Evolutionary conservation across 1,139 yeast genomes (phyloP).

Genomic region (Candida sp.): DNA sequence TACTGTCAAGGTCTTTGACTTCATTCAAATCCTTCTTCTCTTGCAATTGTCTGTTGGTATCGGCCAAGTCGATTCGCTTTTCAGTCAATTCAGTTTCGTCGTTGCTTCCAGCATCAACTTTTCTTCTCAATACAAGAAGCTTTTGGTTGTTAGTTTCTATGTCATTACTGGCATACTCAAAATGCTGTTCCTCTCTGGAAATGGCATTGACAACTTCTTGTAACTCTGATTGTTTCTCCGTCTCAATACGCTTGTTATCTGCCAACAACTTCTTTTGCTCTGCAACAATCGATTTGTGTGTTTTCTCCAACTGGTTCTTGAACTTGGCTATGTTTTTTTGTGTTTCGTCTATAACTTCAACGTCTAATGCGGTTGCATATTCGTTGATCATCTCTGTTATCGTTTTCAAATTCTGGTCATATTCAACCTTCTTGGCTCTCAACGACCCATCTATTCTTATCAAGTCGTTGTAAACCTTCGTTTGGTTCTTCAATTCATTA

Average conservation of each 20-base stretch:
- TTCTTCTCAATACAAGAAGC: conserved; percentile 33
- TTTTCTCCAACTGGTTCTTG: conserved; percentile 12
- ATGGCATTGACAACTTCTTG: conserved; percentile 15
- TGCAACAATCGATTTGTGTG: conserved; percentile 5
- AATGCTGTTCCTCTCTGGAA: conserved; percentile 18
- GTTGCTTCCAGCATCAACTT: conserved; percentile 44
- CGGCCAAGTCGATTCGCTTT: conserved; percentile 35
- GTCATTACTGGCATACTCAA: conserved; percentile 25
- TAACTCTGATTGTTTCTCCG: conserved; percentile 16
- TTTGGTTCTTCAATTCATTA: conserved; percentile 21
- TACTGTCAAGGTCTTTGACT: conserved; percentile 30
- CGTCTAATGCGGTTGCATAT: conserved; percentile 22
- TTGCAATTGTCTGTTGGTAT: conserved; percentile 32
- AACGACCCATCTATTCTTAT: conserved; percentile 64
- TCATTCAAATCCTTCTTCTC: conserved; percentile 29
- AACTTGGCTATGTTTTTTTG: conserved; percentile 14
- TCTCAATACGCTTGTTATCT: conserved; percentile 14
- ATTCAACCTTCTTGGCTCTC: conserved; percentile 46
- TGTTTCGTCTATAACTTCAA: conserved; percentile 9
- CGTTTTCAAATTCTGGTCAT: conserved; percentile 18
- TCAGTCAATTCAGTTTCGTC: conserved; percentile 31
- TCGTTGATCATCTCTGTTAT: conserved; percentile 14
- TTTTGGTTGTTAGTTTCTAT: conserved; percentile 32
- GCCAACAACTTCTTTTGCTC: conserved; percentile 11
- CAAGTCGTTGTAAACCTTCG: conserved; percentile 41